These are phyloP conservation scores for Ambrosia hybrid DNA, from an alignment of 140 eudicot species.

Conservation along the genomic window DNA sequence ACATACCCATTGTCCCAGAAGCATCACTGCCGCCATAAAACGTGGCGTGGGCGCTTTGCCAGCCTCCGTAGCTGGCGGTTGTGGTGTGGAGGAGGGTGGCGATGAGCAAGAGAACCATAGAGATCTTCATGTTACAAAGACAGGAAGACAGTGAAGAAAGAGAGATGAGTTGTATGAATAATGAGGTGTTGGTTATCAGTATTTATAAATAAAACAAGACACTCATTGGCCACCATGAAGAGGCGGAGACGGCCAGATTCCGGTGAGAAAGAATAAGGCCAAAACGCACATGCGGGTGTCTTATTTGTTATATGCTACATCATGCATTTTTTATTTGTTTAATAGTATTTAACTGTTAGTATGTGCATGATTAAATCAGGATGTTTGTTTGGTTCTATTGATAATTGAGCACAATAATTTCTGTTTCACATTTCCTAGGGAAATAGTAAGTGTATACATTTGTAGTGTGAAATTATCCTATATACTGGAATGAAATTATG, in stretches of 20 bases:
- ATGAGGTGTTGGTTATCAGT: slow-evolving; percentile 7
- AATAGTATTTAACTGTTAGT: background rate
- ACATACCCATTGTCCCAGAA: slow-evolving; percentile 18
- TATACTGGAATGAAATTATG: too few species aligned
- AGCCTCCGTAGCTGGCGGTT: slow-evolving; percentile 12
- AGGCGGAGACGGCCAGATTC: slow-evolving; percentile 19
- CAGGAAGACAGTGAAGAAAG: background rate
- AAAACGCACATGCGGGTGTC: slow-evolving; percentile 23
- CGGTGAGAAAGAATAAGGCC: background rate
- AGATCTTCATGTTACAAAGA: slow-evolving; percentile 8
- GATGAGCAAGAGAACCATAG: slow-evolving; percentile 12
- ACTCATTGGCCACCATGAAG: slow-evolving; percentile 4
- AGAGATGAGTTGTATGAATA: background rate
- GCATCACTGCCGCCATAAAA: slow-evolving; percentile 12
- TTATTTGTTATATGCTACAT: background rate
- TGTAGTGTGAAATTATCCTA: too few species aligned
- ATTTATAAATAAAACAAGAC: slow-evolving; percentile 18
- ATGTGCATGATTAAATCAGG: slow-evolving; percentile 17
- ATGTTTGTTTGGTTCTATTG: slow-evolving; percentile 13
- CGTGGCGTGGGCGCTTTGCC: slow-evolving; percentile 15
- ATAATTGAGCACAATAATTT: background rate
- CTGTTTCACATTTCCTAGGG: background rate
- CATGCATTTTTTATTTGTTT: slow-evolving; percentile 5
- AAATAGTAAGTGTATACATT: background rate
- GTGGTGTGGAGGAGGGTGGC: slow-evolving; percentile 1